A percentile compares a stretch with the other conserved stretches of the same genome.
phyloP scores from a whole-genome alignment of 164 flowering plant genomes.

The Stephania cephalantha region DNA sequence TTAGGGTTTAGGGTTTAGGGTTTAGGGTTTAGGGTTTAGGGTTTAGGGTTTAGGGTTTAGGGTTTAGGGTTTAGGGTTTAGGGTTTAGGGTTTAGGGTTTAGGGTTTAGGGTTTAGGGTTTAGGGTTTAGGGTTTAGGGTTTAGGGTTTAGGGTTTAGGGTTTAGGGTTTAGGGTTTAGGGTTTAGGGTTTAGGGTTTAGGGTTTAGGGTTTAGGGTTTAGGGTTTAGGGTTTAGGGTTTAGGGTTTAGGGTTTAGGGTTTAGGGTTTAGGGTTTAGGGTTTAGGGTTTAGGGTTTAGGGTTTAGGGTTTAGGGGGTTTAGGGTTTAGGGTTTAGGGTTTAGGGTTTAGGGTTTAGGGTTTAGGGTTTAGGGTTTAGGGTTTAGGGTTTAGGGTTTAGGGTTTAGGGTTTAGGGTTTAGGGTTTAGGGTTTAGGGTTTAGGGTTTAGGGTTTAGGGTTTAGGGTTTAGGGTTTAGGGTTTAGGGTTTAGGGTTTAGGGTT shows the following conservation, averaged over 20 bases:
- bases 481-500: slow-evolving; percentile 7
- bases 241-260: neutral
- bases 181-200: slow-evolving; percentile 4
- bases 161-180: slow-evolving; percentile 8
- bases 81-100: slow-evolving; percentile 9
- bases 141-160: slow-evolving; percentile 8
- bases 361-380: slow-evolving; percentile 9
- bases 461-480: slow-evolving; percentile 12
- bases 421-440: slow-evolving; percentile 9
- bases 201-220: neutral
- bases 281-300: slow-evolving; percentile 9
- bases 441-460: slow-evolving; percentile 15
- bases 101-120: slow-evolving; percentile 8
- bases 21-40: slow-evolving; percentile 8
- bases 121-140: slow-evolving; percentile 8
- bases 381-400: slow-evolving; percentile 12
- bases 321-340: slow-evolving; percentile 9
- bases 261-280: slow-evolving; percentile 3
- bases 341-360: slow-evolving; percentile 9
- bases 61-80: slow-evolving; percentile 9
- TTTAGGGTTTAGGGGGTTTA: slow-evolving; percentile 5
- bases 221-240: neutral
- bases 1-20: slow-evolving; percentile 8
- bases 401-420: slow-evolving; percentile 12
- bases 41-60: slow-evolving; percentile 8